These are phyloP conservation scores for Solanum aculeatissimum DNA, from an alignment of 305 asterid species.

Conservation along the genomic window DNA sequence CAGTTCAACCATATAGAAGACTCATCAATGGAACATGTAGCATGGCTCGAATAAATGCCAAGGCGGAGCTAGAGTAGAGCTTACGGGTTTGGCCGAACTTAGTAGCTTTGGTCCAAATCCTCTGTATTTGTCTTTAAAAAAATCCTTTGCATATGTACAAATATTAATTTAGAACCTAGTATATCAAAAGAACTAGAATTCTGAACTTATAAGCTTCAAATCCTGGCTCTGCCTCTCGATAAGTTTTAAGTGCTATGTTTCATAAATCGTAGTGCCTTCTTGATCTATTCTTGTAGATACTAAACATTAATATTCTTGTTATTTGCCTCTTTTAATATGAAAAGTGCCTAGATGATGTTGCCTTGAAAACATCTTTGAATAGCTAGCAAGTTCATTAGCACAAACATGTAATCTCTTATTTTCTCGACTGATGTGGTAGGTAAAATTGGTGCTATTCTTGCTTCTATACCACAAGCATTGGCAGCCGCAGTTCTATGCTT, in stretches of 20 bases:
- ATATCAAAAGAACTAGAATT: not conserved
- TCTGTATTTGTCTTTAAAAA: not conserved
- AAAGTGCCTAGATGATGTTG: not conserved
- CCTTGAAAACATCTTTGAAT: not conserved
- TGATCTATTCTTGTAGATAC: not conserved
- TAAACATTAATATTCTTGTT: not conserved
- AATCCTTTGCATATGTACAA: not conserved
- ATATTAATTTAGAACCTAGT: not conserved
- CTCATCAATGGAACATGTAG: not conserved
- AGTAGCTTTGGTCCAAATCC: not conserved
- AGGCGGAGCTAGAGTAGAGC: not conserved
- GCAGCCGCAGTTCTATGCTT: constrained; percentile 93
- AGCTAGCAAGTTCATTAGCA: not conserved
- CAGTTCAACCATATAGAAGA: not conserved
- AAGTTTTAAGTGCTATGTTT: not conserved
- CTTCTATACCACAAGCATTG: constrained; percentile 90
- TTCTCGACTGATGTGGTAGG: constrained; percentile 31
- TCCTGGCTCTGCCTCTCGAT: not conserved
- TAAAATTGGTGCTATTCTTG: constrained; percentile 91
- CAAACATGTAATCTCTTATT: not conserved
- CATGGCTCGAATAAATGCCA: not conserved
- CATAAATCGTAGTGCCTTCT: not conserved
- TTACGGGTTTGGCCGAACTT: not conserved
- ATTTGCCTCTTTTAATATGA: not conserved
- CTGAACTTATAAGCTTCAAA: not conserved